These are phyloP conservation scores for Paraphysoderma sedebokerense DNA, from an alignment of 371 early-diverging fungal species.

Conservation along the genomic window DNA sequence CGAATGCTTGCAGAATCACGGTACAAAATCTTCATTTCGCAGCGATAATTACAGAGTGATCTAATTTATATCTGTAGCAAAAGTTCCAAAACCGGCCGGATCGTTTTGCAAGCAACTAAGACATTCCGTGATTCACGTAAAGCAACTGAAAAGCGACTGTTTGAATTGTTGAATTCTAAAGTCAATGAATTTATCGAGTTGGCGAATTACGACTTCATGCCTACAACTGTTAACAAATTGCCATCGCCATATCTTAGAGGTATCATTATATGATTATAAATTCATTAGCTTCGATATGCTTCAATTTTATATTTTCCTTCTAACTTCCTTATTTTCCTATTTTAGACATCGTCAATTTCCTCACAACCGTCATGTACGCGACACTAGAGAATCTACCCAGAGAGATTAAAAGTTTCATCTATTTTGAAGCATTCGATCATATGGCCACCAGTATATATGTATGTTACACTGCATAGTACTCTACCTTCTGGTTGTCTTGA, in stretches of 20 bases:
- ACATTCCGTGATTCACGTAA: constrained; percentile 51
- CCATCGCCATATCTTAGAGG: constrained; percentile 49
- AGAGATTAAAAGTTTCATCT: constrained; percentile 43
- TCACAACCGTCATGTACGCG: constrained; percentile 48
- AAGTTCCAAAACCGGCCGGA: constrained; percentile 16
- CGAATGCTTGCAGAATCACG: constrained; percentile 46
- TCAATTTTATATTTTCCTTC: background rate
- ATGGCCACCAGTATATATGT: constrained; percentile 42
- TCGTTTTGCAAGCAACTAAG: constrained; percentile 46
- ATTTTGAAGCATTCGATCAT: constrained; percentile 59
- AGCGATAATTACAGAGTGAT: background rate
- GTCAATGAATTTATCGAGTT: constrained; percentile 60
- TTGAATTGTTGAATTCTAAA: constrained; percentile 60
- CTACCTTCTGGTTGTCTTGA: background rate
- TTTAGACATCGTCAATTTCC: constrained; percentile 46
- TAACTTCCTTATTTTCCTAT: background rate
- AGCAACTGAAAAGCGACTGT: constrained; percentile 59
- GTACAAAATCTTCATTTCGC: constrained; percentile 7
- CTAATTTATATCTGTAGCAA: background rate
- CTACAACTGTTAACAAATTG: constrained; percentile 7
- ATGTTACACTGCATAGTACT: constrained; percentile 7
- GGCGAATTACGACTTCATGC: constrained; percentile 54
- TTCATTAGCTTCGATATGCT: background rate
- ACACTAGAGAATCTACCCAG: constrained; percentile 49
- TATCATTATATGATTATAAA: constrained; percentile 3